Conservation (phyloP, 2,329 filamentous ascomycete species). For the Ceratocystiopsis sp. region DNA sequence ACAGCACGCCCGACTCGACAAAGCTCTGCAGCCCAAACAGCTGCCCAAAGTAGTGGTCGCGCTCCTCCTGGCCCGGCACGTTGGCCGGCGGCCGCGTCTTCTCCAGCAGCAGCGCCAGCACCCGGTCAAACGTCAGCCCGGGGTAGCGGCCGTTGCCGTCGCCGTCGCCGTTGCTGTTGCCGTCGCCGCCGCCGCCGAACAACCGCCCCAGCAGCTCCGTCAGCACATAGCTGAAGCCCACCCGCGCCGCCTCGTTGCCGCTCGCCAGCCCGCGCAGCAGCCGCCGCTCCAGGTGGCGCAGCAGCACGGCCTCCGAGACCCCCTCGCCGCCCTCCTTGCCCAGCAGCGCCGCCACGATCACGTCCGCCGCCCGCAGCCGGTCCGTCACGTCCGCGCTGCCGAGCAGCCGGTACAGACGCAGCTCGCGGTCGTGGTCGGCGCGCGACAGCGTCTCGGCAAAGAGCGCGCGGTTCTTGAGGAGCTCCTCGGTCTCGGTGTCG, state of each 20-base stretch:
- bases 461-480: slow-evolving; percentile 19
- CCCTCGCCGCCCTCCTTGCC: slow-evolving; percentile 14
- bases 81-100: slow-evolving; percentile 38
- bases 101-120: slow-evolving; percentile 34
- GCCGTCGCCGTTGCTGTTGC: neutral
- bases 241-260: slow-evolving; percentile 69
- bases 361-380: slow-evolving; percentile 40
- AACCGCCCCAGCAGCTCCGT: slow-evolving; percentile 63
- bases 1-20: slow-evolving; percentile 59
- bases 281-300: slow-evolving; percentile 44
- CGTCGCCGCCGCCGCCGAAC: slow-evolving; percentile 30
- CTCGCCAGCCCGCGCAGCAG: slow-evolving; percentile 82
- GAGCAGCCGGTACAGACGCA: slow-evolving; percentile 41
- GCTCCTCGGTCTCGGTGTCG: slow-evolving; percentile 2
- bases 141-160: slow-evolving; percentile 25
- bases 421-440: slow-evolving; percentile 40
- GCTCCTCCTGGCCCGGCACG: slow-evolving; percentile 54
- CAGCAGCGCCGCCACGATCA: slow-evolving; percentile 38
- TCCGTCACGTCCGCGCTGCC: slow-evolving; percentile 40
- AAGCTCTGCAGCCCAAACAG: slow-evolving; percentile 79
- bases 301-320: slow-evolving; percentile 34
- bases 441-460: slow-evolving; percentile 35
- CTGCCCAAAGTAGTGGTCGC: slow-evolving; percentile 70
- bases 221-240: slow-evolving; percentile 80
- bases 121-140: slow-evolving; percentile 36